Percentiles rank a stretch among this genome's conserved stretches.
Conservation (phyloP, 192 early-diverging fungal genomes). For the Polychytrium aggregatum region DNA sequence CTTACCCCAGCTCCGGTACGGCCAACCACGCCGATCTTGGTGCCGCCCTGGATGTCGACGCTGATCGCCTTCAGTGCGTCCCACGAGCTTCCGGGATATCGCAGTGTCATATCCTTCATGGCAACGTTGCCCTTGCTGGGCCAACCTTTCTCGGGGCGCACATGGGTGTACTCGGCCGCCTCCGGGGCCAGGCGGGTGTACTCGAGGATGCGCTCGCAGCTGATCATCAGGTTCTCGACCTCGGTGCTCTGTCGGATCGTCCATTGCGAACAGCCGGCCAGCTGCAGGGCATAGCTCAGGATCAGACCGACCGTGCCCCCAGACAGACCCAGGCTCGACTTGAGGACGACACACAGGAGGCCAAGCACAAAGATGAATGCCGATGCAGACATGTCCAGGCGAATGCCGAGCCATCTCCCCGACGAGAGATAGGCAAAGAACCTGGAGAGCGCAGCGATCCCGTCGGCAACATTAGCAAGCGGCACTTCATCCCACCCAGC, state of each 20-base stretch:
- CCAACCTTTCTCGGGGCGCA: constrained; percentile 41
- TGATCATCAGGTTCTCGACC: constrained; percentile 43
- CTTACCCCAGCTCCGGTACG: constrained; percentile 63
- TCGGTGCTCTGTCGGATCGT: constrained; percentile 29
- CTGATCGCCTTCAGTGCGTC: constrained; percentile 32
- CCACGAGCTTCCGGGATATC: constrained; percentile 26
- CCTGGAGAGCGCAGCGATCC: too few species aligned
- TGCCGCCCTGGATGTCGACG: constrained; percentile 47
- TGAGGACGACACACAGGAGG: constrained; percentile 33
- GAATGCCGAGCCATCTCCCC: constrained; percentile 41
- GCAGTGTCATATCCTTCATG: constrained; percentile 37
- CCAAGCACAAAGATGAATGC: constrained; percentile 33
- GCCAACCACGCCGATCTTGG: constrained; percentile 73
- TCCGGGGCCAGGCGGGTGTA: constrained; percentile 29
- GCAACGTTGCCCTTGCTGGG: constrained; percentile 40
- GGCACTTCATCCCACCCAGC: too few species aligned
- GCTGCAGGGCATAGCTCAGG: constrained; percentile 40
- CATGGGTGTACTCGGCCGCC: constrained; percentile 2
- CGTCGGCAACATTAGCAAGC: too few species aligned
- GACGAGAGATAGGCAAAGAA: constrained; percentile 30
- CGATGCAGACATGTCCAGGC: constrained; percentile 33
- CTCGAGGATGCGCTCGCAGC: constrained; percentile 56
- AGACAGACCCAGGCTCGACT: constrained; percentile 20
- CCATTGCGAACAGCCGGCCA: constrained; percentile 39
- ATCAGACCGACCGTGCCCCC: constrained; percentile 40